phyloP scores from a whole-genome alignment of 768 basidiomycete species.

The Lactarius tabidus region DNA sequence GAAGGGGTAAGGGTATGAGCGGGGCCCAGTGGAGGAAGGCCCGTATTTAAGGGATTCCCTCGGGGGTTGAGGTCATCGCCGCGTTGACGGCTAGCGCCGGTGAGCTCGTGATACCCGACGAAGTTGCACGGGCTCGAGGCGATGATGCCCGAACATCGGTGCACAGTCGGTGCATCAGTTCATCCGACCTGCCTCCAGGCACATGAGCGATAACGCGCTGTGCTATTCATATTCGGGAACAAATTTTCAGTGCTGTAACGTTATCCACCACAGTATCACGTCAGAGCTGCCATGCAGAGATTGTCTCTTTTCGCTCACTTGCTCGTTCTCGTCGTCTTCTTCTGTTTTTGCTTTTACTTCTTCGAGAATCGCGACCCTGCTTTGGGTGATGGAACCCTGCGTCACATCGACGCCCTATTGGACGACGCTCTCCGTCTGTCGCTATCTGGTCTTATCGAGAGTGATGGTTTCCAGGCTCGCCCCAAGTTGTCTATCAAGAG shows the following conservation, averaged over 20 bases:
- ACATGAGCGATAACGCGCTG: background rate
- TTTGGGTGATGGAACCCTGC: background rate
- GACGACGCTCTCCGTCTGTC: constrained; percentile 4
- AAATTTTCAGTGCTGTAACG: too few species aligned
- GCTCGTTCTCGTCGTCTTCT: background rate
- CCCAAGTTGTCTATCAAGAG: background rate
- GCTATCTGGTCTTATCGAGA: background rate
- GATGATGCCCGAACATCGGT: background rate
- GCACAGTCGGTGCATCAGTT: background rate
- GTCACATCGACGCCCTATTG: constrained; percentile 4
- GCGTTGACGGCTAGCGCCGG: too few species aligned
- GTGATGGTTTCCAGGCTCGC: background rate
- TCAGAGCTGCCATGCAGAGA: background rate
- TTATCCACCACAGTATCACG: background rate
- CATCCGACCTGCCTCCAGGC: background rate
- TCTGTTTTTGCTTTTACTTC: background rate
- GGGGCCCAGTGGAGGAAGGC: background rate
- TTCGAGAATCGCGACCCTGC: background rate
- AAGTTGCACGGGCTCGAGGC: background rate
- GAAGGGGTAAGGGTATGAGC: background rate
- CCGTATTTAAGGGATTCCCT: background rate
- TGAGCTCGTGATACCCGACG: background rate
- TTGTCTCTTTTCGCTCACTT: background rate
- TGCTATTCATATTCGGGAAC: background rate
- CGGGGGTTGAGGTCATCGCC: background rate